A percentile compares a stretch with the other conserved stretches of the same genome.
Conservation (phyloP, 2,329 filamentous ascomycete genomes). For the Calonectria pauciramosa region DNA sequence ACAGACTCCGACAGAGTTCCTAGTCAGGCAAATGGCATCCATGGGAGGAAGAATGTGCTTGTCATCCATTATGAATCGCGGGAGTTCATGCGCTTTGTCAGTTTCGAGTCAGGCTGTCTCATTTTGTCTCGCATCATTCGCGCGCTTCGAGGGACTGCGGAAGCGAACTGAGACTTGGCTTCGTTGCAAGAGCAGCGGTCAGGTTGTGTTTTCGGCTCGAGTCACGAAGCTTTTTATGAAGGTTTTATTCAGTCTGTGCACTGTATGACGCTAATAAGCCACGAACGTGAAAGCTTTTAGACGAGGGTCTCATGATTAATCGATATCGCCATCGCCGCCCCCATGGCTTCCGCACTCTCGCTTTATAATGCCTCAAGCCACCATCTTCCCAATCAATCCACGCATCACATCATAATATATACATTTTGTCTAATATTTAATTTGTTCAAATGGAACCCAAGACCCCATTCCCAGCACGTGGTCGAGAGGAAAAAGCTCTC, state of each 20-base stretch:
- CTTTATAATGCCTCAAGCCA: neutral
- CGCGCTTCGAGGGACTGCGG: neutral
- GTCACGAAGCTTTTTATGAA: neutral
- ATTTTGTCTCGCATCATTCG: neutral
- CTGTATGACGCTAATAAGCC: neutral
- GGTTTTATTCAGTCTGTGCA: neutral
- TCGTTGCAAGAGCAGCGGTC: neutral
- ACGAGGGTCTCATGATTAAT: neutral
- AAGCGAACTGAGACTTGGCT: neutral
- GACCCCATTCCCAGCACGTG: neutral
- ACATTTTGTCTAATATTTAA: neutral
- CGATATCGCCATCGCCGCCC: no score
- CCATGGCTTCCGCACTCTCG: no score
- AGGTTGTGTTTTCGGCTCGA: neutral
- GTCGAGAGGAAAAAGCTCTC: neutral
- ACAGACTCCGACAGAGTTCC: neutral
- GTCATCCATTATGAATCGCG: neutral
- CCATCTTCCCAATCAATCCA: neutral
- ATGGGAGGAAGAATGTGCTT: neutral
- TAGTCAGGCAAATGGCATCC: neutral
- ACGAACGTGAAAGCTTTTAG: neutral
- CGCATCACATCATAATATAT: neutral
- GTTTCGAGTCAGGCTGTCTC: neutral
- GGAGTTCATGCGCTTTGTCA: neutral
- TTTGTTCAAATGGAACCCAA: neutral